A percentile compares a stretch with the other conserved stretches of the same genome.
phyloP scores from a whole-genome alignment of 495 filamentous ascomycete species.

The Aspergillus leporis region DNA sequence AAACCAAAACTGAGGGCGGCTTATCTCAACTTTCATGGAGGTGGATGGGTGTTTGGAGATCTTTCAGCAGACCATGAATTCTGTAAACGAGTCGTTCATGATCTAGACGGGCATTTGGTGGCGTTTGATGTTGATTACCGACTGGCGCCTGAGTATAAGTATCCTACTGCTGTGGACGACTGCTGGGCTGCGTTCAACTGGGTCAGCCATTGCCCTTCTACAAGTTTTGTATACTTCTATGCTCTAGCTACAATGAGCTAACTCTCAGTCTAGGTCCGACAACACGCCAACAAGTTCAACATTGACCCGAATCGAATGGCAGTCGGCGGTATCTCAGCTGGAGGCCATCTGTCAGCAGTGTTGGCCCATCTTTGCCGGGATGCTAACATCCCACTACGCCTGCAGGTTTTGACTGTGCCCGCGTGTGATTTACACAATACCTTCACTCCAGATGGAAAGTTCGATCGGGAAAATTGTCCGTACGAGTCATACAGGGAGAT shows the following conservation, averaged over 20 bases:
- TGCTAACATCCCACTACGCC: slow-evolving; percentile 31
- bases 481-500: slow-evolving; percentile 44
- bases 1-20: slow-evolving; percentile 36
- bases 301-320: slow-evolving; percentile 32
- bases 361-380: slow-evolving; percentile 39
- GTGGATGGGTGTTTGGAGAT: slow-evolving; percentile 44
- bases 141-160: slow-evolving; percentile 38
- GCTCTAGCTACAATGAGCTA: slow-evolving; percentile 1
- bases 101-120: slow-evolving; percentile 36
- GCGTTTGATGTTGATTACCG: slow-evolving; percentile 44
- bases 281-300: slow-evolving; percentile 35
- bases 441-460: slow-evolving; percentile 36
- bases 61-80: slow-evolving; percentile 36
- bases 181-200: slow-evolving; percentile 46
- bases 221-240: not conserved
- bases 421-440: slow-evolving; percentile 36
- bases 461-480: slow-evolving; percentile 35
- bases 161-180: slow-evolving; percentile 36
- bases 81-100: slow-evolving; percentile 38
- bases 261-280: slow-evolving; percentile 27
- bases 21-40: slow-evolving; percentile 43
- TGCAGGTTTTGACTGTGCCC: slow-evolving; percentile 39
- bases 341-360: slow-evolving; percentile 41
- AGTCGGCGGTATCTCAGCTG: slow-evolving; percentile 40
- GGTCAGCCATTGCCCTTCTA: slow-evolving; percentile 23